Evolutionary conservation across 305 asterid genomes (phyloP), one percentile per base, ranked within the genome.

Genomic region (Petunia hybrid): DNA sequence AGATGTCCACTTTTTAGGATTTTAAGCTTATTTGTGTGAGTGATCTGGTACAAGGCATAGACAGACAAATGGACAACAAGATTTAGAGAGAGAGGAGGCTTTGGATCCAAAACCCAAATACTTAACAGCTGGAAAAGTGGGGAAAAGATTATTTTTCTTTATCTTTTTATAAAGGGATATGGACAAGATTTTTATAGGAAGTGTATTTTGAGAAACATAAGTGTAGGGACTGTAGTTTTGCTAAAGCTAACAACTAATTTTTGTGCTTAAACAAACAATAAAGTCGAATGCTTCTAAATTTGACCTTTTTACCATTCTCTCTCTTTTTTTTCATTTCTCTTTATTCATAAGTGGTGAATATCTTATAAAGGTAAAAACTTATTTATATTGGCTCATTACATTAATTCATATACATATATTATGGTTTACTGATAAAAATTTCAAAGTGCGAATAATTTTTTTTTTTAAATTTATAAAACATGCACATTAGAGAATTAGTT

Each of bases 151-250:
- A 46, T 71, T 46, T 51, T 45, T 16, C 1, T 22, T 9, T 41
- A 59, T 41, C 46, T 70, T 42, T 46, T 45, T 6, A 2, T 8
- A 8, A 38, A 42, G 41, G 42, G 41, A 46, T 13, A 48, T 7
- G 75, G 46, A 36, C 65, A 36, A 40, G 66, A 85, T 77, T 79
- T 67, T 74, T 35, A 82, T n/a, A 82, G 53, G 60, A 8, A 78
- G 68, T 74, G 39, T 1, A 71, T 22, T 22, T 22, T 22, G 8
- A 36, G 59, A 31, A 13, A 6, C 10, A 40, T 0, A 36, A 48
- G 65, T 5, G 51, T 13, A 62, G 41, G 70, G 45, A 41, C 65
- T 13, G 12, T 66, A 22, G 31, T 22, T 22, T 22, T 66, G 40
- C 73, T 13, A 40, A 66, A 39, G 10, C 48, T 66, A 22, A 40